These are phyloP conservation scores for Thamnidium elegans DNA, from an alignment of 192 early-diverging fungal genomes.

Conservation along the genomic window DNA sequence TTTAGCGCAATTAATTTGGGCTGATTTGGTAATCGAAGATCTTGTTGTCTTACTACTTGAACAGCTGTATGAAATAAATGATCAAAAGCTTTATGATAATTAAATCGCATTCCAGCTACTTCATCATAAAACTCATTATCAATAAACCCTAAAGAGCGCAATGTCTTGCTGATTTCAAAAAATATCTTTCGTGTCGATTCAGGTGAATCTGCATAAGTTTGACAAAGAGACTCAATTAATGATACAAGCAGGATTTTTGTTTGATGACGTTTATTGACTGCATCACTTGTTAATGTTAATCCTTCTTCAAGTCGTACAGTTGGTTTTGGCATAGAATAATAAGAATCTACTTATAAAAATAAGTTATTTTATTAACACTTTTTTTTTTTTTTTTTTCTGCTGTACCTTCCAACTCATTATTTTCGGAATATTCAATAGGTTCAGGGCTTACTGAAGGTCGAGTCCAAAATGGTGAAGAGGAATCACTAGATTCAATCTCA, in stretches of 20 bases:
- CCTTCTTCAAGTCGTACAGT: background rate
- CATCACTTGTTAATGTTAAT: background rate
- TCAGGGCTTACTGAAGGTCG: background rate
- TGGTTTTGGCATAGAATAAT: background rate
- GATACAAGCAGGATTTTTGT: slow-evolving; percentile 81
- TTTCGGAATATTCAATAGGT: background rate
- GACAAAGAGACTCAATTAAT: slow-evolving; percentile 86
- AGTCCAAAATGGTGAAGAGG: background rate
- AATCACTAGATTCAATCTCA: background rate
- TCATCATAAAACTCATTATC: slow-evolving; percentile 62
- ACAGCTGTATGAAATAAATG: slow-evolving; percentile 79
- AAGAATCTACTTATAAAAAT: too few species aligned
- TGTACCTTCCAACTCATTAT: too few species aligned
- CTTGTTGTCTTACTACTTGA: slow-evolving; percentile 46
- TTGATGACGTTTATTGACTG: slow-evolving; percentile 42
- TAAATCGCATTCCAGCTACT: slow-evolving; percentile 72
- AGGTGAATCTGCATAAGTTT: slow-evolving; percentile 76
- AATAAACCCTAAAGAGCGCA: slow-evolving; percentile 80
- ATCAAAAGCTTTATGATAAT: slow-evolving; percentile 82
- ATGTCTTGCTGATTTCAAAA: slow-evolving; percentile 79
- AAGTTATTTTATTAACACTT: too few species aligned
- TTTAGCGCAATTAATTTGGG: background rate
- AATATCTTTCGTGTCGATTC: slow-evolving; percentile 83
- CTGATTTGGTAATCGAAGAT: background rate
- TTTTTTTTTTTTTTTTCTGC: too few species aligned